Base-by-base conservation (phyloP, 306 rosid genomes). In the Glycine tomentella region DNA sequence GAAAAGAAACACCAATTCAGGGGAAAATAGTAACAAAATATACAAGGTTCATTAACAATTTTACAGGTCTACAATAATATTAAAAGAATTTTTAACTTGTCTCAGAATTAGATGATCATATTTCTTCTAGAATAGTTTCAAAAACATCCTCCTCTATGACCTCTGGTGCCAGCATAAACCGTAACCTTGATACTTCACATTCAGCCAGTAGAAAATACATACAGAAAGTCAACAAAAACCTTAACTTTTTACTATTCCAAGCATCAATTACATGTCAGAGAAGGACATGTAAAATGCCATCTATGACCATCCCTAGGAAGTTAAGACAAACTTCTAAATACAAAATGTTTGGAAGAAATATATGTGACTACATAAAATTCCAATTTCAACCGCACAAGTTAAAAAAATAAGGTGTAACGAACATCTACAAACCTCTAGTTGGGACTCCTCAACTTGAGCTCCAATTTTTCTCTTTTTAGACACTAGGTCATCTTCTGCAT, bases 401-500 rank as follows among this genome's bases (percentile, higher is more conserved):
- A 67, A 59, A 71, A 55, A 31, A 58, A 40, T 49, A 59, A 73
- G 52, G 61, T 66, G 38, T 49, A 74, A 7, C 64, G 72, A 76
- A 46, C 72, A 8, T 3, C 66, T 36, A 73, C 56, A 76, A 85
- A 95, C 99, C 98, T 95, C 97, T 74, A 84, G 72, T 36, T 86
- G 98, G 74, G 93, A 88, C 75, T 93, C 97, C 78, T 87, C 88
- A 68, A 63, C 86, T 62, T 82, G 84, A 76, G 75, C 87, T 77
- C 59, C 85, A 64, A 73, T 84, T 85, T 89, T 95, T 80, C 97
- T 91, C 90, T 92, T 95, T 89, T 95, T 95, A 40, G 89, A 75
- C 48, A 94, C 88, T 31, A 78, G 83, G 75, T 90, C 92, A 81
- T 86, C 96, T 82, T 88, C 97, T 6, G 78, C 77, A 57, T 83